Conservation (phyloP, 2,329 filamentous ascomycete genomes). For the Lecanoromycetidae sp. region DNA sequence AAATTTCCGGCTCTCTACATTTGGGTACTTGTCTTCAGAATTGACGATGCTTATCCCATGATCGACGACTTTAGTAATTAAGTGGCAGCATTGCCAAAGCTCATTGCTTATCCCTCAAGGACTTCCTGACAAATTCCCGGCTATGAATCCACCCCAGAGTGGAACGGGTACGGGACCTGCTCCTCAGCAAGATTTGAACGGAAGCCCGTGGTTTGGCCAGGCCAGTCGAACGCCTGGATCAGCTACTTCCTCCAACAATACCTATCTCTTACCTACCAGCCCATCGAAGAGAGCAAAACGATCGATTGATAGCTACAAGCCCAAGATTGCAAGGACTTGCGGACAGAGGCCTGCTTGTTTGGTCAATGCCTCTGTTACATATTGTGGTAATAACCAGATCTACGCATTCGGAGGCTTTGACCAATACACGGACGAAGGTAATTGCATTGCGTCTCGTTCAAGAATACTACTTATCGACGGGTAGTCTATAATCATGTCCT, state of each 20-base stretch:
- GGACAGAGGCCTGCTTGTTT: slow-evolving; percentile 81
- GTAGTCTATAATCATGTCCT: slow-evolving; percentile 92
- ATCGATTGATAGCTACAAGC: slow-evolving; percentile 64
- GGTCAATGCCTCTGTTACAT: slow-evolving; percentile 97
- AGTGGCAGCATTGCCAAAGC: no score
- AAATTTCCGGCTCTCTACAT: background rate
- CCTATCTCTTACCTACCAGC: slow-evolving; percentile 84
- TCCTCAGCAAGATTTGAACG: slow-evolving; percentile 21
- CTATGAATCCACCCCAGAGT: slow-evolving; percentile 12
- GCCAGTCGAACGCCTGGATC: slow-evolving; percentile 35
- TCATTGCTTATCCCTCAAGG: no score
- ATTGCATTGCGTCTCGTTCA: no score
- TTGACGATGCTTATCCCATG: no score
- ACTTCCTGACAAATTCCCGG: no score
- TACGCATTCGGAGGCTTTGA: slow-evolving; percentile 98
- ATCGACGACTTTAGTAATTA: no score
- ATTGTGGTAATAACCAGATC: slow-evolving; percentile 92
- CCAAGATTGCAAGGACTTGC: slow-evolving; percentile 66
- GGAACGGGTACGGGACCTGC: slow-evolving; percentile 8
- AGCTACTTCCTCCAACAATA: slow-evolving; percentile 55
- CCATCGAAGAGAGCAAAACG: slow-evolving; percentile 54
- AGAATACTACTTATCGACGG: background rate
- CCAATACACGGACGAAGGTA: slow-evolving; percentile 93
- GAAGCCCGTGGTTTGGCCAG: slow-evolving; percentile 20
- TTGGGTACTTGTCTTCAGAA: no score